A percentile compares a stretch with the other conserved stretches of the same genome.
These are phyloP conservation scores for Fusarium goolgardi DNA, from an alignment of 2,329 filamentous ascomycete genomes.

Conservation along the genomic window DNA sequence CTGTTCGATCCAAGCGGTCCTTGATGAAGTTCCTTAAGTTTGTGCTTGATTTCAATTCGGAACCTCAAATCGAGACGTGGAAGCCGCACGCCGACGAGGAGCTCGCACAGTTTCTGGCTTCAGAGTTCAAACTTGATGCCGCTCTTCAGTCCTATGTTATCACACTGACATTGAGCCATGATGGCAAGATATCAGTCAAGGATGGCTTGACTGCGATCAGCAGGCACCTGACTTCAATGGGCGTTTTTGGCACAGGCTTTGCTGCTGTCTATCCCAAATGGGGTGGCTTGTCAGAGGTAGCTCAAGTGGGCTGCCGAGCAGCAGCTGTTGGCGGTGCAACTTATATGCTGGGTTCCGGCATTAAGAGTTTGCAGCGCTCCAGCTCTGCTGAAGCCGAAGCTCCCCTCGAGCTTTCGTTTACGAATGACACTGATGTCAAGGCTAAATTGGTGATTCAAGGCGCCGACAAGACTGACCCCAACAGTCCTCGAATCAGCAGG, in stretches of 20 bases:
- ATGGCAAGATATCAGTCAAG: slow-evolving; percentile 68
- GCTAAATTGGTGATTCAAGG: slow-evolving; percentile 65
- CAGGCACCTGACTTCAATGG: slow-evolving; percentile 86
- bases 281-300: slow-evolving; percentile 88
- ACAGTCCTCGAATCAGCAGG: slow-evolving; percentile 61
- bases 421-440: slow-evolving; percentile 68
- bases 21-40: slow-evolving; percentile 96
- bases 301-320: slow-evolving; percentile 91
- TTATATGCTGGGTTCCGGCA: slow-evolving; percentile 83
- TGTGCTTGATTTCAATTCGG: slow-evolving; percentile 76
- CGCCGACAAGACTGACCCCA: slow-evolving; percentile 48
- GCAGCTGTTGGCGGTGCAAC: slow-evolving; percentile 90
- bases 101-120: slow-evolving; percentile 69
- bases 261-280: slow-evolving; percentile 92
- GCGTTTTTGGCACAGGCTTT: slow-evolving; percentile 88
- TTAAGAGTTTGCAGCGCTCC: slow-evolving; percentile 55
- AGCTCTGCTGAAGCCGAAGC: slow-evolving; percentile 41
- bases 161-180: slow-evolving; percentile 79
- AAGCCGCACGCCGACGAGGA: slow-evolving; percentile 63
- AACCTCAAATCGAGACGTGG: slow-evolving; percentile 68
- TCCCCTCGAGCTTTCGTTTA: slow-evolving; percentile 62
- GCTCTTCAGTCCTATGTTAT: slow-evolving; percentile 71
- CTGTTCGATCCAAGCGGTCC: slow-evolving; percentile 82
- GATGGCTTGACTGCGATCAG: slow-evolving; percentile 79
- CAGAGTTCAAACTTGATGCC: slow-evolving; percentile 74